A percentile compares a stretch with the other conserved stretches of the same genome.
Conservation (phyloP, 306 rosid species). For the Luffa aegyptiaca region DNA sequence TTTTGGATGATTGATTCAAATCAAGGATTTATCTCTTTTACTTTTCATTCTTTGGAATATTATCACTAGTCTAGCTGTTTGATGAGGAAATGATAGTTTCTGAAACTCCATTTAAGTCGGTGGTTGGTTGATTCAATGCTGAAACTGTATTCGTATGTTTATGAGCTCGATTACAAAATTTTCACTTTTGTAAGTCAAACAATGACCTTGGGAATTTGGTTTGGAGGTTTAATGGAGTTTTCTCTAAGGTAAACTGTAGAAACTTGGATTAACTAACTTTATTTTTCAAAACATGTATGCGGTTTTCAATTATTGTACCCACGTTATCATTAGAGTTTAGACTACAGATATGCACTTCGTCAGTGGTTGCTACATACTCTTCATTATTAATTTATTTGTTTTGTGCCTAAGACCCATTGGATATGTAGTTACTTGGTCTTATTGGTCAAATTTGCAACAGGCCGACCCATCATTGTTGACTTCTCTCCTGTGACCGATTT, state of each 20-base stretch:
- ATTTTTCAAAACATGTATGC: too few relatives aligned
- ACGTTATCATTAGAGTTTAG: neutral
- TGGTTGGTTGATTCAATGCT: neutral
- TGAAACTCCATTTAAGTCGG: neutral
- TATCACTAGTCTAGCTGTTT: neutral
- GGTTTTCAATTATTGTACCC: neutral
- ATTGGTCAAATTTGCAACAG: conserved; percentile 15
- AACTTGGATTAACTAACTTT: neutral
- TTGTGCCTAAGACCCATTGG: neutral
- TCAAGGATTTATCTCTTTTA: neutral
- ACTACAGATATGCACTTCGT: neutral
- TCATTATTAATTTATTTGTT: neutral
- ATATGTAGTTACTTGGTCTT: neutral
- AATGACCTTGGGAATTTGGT: neutral
- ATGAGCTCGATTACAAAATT: neutral
- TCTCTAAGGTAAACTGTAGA: neutral
- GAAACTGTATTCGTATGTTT: neutral
- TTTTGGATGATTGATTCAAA: neutral
- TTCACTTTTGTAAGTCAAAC: neutral
- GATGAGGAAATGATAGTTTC: neutral
- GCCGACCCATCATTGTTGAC: conserved; percentile 93
- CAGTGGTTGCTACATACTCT: neutral
- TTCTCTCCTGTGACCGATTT: conserved; percentile 98
- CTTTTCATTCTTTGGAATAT: neutral
- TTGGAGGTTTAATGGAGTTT: neutral